A percentile compares a stretch with the other conserved stretches of the same genome.
These are phyloP conservation scores for Anthracocystis walkeri DNA, from an alignment of 1,284 basidiomycete species.

Conservation along the genomic window DNA sequence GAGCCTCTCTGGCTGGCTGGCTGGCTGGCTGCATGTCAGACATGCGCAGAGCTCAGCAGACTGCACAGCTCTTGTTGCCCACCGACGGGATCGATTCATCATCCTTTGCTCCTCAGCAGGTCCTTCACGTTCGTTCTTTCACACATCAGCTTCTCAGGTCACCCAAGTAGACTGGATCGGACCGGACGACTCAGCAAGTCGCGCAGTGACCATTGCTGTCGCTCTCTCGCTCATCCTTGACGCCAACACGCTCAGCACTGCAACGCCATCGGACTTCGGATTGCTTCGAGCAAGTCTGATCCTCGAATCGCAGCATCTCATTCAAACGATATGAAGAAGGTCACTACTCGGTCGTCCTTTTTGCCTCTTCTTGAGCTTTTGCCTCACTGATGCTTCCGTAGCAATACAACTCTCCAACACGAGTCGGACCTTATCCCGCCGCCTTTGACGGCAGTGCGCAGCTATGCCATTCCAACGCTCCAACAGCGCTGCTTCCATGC, in stretches of 20 bases:
- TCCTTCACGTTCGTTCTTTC: too few species aligned
- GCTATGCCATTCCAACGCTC: constrained; percentile 38
- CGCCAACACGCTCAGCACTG: constrained; percentile 3
- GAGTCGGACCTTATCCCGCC: not conserved
- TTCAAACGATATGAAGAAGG: constrained; percentile 22
- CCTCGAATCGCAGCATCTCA: not conserved
- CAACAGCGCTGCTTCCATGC: constrained; percentile 28
- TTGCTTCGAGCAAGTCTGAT: not conserved
- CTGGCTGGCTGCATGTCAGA: too few species aligned
- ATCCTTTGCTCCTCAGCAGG: too few species aligned
- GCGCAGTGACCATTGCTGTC: not conserved
- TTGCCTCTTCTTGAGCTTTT: constrained; percentile 2
- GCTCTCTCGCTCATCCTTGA: not conserved
- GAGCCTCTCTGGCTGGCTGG: not conserved
- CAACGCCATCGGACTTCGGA: constrained; percentile 2
- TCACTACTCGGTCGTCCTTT: not conserved
- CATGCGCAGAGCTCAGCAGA: not conserved
- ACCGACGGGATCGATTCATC: too few species aligned
- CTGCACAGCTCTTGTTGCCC: not conserved
- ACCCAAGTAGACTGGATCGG: not conserved
- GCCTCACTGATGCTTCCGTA: constrained; percentile 24
- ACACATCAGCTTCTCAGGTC: constrained; percentile 1
- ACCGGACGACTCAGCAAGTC: not conserved
- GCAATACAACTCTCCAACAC: not conserved
- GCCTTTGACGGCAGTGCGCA: not conserved